Evolutionary conservation across 768 basidiomycete genomes (phyloP), one percentile per base, ranked within the genome.

Genomic region (Neoboletus magnificus): DNA sequence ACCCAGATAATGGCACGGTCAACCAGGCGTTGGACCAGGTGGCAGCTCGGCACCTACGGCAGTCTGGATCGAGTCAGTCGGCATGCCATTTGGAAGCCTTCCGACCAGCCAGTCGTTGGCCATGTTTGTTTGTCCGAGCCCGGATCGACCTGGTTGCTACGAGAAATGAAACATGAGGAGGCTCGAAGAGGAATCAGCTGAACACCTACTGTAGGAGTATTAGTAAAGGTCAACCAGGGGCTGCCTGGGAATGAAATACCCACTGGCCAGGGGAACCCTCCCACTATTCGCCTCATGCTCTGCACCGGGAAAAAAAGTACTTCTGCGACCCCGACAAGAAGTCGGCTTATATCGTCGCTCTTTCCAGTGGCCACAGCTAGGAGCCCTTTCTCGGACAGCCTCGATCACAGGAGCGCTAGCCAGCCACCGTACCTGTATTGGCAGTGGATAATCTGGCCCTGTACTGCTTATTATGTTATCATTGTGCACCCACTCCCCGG

Each of bases 321-420:
- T 5, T 6, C 18, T 3, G 23, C 8, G 2, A 5, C 13, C n/a
- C 20, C 11, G 9, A 47, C 3, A 12, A 49, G 18, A 3, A 3
- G 16, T 27, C 3, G 2, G 9, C 16, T 59, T 59, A 55, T 44
- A 56, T 45, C 10, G 5, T n/a, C 6, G 9, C 9, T 5, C 10
- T 13, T 48, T 48, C 58, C 51, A 39, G 45, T 60, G 23, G 15
- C 20, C 50, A 59, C 30, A 52, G 57, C 25, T 2, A n/a, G n/a
- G n/a, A n/a, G n/a, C n/a, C 1, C 4, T 13, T 53, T 15, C 22
- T 5, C 1, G 25, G 39, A 40, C 40, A 35, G 32, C 39, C 22
- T 52, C 22, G 7, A 39, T 45, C n/a, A 2, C 22, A 27, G 15
- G 22, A 22, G 11, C 35, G 25, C 23, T 7, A 23, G 18, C 22